Evolutionary conservation across 768 basidiomycete species (phyloP).

Genomic region (Amanita subjunquillea): DNA sequence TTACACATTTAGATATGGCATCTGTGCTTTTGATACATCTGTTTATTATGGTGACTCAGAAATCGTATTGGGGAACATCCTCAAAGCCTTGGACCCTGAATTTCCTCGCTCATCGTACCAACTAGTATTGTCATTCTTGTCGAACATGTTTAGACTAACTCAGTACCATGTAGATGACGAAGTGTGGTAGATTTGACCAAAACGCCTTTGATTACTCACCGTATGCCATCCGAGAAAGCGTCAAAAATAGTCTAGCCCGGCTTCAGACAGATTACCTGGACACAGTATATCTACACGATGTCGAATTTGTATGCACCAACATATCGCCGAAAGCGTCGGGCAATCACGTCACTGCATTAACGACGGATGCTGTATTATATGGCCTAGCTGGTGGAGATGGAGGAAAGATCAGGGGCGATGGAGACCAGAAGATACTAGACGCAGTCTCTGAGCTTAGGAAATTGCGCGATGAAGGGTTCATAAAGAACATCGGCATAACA

Average conservation of each 20-base stretch:
- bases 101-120: constrained; percentile 75
- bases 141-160: not conserved
- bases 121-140: constrained; percentile 34
- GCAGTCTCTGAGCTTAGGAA: constrained; percentile 58
- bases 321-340: constrained; percentile 42
- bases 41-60: constrained; percentile 78
- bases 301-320: constrained; percentile 61
- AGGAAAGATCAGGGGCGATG: constrained; percentile 47
- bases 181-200: constrained; percentile 71
- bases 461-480: constrained; percentile 62
- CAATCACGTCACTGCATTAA: constrained; percentile 45
- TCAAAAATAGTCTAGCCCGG: constrained; percentile 56
- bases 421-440: constrained; percentile 62
- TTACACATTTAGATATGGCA: constrained; percentile 52
- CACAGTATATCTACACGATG: constrained; percentile 74
- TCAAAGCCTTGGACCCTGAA: constrained; percentile 47
- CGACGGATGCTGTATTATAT: constrained; percentile 44
- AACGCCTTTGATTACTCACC: constrained; percentile 70
- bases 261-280: constrained; percentile 74
- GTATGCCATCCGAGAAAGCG: constrained; percentile 49
- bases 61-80: constrained; percentile 57
- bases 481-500: constrained; percentile 70
- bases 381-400: constrained; percentile 54
- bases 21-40: constrained; percentile 74
- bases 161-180: constrained; percentile 52